A percentile compares a stretch with the other conserved stretches of the same genome.
Evolutionary conservation across 495 filamentous ascomycete species (phyloP).

Genomic region (Astrothelium subdiscretum): DNA sequence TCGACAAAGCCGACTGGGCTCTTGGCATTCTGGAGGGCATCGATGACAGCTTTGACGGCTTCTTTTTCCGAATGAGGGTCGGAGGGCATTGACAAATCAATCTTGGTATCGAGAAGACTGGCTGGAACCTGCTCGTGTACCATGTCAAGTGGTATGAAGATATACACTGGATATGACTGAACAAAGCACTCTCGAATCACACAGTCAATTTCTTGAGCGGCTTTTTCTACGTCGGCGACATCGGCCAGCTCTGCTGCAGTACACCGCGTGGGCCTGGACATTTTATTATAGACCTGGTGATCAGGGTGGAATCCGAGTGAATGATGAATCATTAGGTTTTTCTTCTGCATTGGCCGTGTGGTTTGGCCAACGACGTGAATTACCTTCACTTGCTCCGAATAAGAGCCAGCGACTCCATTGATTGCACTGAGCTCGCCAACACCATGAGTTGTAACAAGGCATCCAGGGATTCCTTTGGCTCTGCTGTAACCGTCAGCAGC

Average conservation of each 20-base stretch:
- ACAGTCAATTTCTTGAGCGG: conserved; percentile 29
- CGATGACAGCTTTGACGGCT: conserved; percentile 19
- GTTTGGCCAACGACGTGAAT: conserved; percentile 34
- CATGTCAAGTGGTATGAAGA: conserved; percentile 31
- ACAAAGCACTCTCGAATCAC: conserved; percentile 29
- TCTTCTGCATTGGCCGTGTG: conserved; percentile 23
- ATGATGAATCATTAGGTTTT: conserved; percentile 32
- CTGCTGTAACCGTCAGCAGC: conserved; percentile 31
- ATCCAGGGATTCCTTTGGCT: conserved; percentile 23
- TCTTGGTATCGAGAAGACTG: conserved; percentile 19
- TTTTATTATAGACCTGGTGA: conserved; percentile 26
- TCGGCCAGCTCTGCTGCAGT: conserved; percentile 25
- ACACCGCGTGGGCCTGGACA: conserved; percentile 20
- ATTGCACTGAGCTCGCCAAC: conserved; percentile 32
- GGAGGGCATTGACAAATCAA: conserved; percentile 20
- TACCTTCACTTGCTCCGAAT: conserved; percentile 28
- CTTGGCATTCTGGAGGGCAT: conserved; percentile 21
- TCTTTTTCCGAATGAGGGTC: conserved; percentile 18
- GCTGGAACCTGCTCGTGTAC: conserved; percentile 21
- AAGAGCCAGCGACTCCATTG: conserved; percentile 28
- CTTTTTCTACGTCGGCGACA: conserved; percentile 16
- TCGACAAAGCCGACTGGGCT: conserved; percentile 26
- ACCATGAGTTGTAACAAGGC: conserved; percentile 29
- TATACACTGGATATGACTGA: conserved; percentile 26
- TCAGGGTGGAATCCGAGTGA: conserved; percentile 22